Evolutionary conservation across 1,284 basidiomycete species (phyloP), one percentile per base, ranked within the genome.

Genomic region (Papiliotrema flavescens): DNA sequence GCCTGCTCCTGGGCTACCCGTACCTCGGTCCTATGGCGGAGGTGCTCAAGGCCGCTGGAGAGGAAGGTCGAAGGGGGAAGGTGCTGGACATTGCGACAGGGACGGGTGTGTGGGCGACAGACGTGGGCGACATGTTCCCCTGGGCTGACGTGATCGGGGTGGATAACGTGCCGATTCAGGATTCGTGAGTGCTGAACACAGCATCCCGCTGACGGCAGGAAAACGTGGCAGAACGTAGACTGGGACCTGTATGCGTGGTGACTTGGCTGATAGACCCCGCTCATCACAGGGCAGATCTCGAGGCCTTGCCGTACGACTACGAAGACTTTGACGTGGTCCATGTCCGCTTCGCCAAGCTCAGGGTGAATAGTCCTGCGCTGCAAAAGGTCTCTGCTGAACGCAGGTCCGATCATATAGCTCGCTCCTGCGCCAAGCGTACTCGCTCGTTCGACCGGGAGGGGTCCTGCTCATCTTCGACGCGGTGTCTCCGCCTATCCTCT

Each of bases 101-200:
- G 23, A 47, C 53, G 36, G 41, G 24, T 7, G 36, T 51, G n/a
- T 65, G 63, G 63, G 63, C 61, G 9, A 59, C 58, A n/a, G 59
- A 65, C 22, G 52, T 65, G 36, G 63, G 59, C 2, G 61, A 65
- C 46, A 49, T 59, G 54, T 65, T 54, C 47, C 63, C 61, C 11
- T 55, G 52, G 61, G 51, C 42, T 13, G 52, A 60, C 8, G 56
- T 62, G 1, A 42, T 60, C 7, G 60, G 61, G 51, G 60, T 26
- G 15, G 54, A 63, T 40, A 57, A 51, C 43, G 53, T 46, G n/a
- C 54, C 52, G 15, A 54, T 53, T 2, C 56, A 55, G 49, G 47
- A 53, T 8, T 3, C 14, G 60, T 61, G 26, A 51, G 51, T 39
- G 15, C 17, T 15, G 26, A 23, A n/a, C 19, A 17, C 22, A 17